phyloP scores from a whole-genome alignment of 140 eudicot genomes.

The Stevia rebaudiana region DNA sequence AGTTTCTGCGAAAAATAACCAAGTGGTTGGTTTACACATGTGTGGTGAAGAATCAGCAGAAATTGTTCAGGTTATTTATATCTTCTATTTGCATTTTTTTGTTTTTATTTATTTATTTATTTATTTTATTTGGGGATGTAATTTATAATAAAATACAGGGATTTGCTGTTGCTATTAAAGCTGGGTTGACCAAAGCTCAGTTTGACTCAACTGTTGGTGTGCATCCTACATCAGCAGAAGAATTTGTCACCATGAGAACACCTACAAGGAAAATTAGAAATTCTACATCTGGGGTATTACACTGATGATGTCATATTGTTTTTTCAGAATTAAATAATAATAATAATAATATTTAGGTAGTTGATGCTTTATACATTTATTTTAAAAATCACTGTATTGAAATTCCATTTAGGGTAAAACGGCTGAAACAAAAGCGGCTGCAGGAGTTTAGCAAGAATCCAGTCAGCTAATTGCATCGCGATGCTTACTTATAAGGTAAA shows the following conservation, averaged over 20 bases:
- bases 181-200: constrained; percentile 92
- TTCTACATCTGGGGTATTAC: constrained; percentile 49
- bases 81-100: constrained; percentile 12
- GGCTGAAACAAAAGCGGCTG: constrained; percentile 69
- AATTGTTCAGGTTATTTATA: constrained; percentile 67
- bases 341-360: no score
- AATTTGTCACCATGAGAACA: constrained; percentile 91
- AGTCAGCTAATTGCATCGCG: constrained; percentile 7
- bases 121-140: neutral
- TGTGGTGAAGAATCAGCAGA: constrained; percentile 98
- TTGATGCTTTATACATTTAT: no score
- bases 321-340: neutral
- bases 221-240: constrained; percentile 99
- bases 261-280: constrained; percentile 79
- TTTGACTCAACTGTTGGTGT: constrained; percentile 87
- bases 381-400: constrained; percentile 9
- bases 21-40: constrained; percentile 85
- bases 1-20: constrained; percentile 73
- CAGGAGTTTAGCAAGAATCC: constrained; percentile 48
- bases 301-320: no score
- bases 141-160: constrained; percentile 46
- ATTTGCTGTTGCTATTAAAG: constrained; percentile 93
- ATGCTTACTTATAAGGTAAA: constrained; percentile 29
- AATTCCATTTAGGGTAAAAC: constrained; percentile 54
- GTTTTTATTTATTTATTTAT: neutral